Base-by-base conservation (phyloP, 352 stramenopile genomes). In the Phytophthora europaea region DNA sequence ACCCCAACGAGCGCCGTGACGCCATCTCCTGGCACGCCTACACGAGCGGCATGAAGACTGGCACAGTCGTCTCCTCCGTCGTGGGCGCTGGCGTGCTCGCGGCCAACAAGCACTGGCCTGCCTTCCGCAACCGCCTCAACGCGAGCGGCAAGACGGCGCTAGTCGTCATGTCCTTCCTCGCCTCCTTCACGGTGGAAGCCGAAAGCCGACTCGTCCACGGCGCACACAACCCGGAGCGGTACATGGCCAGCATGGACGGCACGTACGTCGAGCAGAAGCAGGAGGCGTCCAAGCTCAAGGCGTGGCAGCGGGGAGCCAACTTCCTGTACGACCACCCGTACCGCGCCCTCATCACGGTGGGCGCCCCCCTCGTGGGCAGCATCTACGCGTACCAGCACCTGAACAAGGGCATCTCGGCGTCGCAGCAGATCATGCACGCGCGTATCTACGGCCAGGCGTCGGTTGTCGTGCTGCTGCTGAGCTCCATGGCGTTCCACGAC, bases 381-480 rank as follows among this genome's bases (percentile, higher is more conserved):
- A 94, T 94, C 67, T 93, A 80, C 72, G 71, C 73, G 28, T 85
- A 79, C 62, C 87, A 94, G 73, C 72, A 73, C 66, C 77, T 83
- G 56, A 93, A 94, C 79, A 82, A 72, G 72, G 76, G 75, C 59
- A 88, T 94, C 67, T 76, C 80, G 61, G 57, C 67, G n/a, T 93
- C 87, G 66, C 87, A 94, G 70, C 80, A 92, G 80, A 81, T 94
- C 68, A 94, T 94, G 87, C 80, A 92, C 77, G 89, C 87, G 33
- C 85, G 87, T 57, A 89, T 94, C 59, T 94, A 94, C 81, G 85
- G 85, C 28, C 87, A 94, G 59, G 79, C 73, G 18, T 72, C 85
- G 0, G 80, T 91, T 12, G 84, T 94, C 4, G 74, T 88, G 52
- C 33, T 93, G 53, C 73, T 94, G 56, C 72, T 94, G 33, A 75